phyloP scores from a whole-genome alignment of 2,329 filamentous ascomycete species.

The Bipolaris sorokiniana region DNA sequence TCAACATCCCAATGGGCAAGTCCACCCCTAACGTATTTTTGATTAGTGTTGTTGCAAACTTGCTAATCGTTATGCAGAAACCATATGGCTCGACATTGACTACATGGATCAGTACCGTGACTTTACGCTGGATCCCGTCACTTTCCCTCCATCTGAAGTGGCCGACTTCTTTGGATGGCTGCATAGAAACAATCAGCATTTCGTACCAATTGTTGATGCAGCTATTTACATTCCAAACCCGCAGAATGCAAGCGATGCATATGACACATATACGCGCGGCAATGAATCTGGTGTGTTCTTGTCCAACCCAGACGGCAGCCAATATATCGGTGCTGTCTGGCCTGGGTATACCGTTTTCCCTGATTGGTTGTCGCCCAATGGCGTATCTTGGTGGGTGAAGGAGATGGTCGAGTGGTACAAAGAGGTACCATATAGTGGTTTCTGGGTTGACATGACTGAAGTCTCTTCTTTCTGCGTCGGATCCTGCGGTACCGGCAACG shows the following conservation, averaged over 20 bases:
- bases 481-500: conserved; percentile 70
- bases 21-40: neutral
- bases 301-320: conserved; percentile 60
- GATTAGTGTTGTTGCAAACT: neutral
- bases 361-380: conserved; percentile 65
- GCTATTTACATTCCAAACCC: conserved; percentile 77
- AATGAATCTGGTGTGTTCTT: conserved; percentile 58
- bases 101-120: conserved; percentile 58
- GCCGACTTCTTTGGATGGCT: conserved; percentile 60
- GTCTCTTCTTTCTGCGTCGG: conserved; percentile 71
- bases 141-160: conserved; percentile 58
- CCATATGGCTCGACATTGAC: conserved; percentile 55
- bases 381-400: conserved; percentile 65
- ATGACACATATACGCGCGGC: conserved; percentile 59
- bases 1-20: conserved; percentile 59
- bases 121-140: conserved; percentile 62
- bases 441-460: conserved; percentile 69
- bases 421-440: conserved; percentile 60
- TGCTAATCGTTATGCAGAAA: conserved; percentile 26
- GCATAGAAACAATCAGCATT: conserved; percentile 62
- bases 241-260: conserved; percentile 67
- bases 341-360: conserved; percentile 67
- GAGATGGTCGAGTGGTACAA: conserved; percentile 60
- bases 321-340: conserved; percentile 63
- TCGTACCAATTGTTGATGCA: conserved; percentile 66